Percentiles rank a stretch among this genome's conserved stretches.
phyloP scores from a whole-genome alignment of 1,284 basidiomycete genomes.

The Sanghuangporus baumii region DNA sequence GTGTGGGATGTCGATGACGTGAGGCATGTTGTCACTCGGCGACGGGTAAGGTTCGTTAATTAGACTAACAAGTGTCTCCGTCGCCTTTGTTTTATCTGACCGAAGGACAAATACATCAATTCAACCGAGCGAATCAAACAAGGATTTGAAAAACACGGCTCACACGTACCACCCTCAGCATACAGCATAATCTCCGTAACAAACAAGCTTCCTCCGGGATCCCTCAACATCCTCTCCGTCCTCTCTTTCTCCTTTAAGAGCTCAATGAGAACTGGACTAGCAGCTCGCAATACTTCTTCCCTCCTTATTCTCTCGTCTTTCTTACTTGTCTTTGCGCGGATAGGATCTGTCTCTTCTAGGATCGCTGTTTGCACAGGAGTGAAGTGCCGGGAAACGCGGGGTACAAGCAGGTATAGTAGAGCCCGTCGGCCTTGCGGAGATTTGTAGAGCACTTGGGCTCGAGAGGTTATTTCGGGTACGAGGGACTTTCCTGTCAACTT shows the following conservation, averaged over 20 bases:
- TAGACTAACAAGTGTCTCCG: conserved; percentile 50
- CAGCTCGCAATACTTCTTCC: conserved; percentile 63
- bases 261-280: conserved; percentile 62
- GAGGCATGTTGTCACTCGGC: conserved; percentile 39
- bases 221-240: conserved; percentile 50
- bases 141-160: neutral
- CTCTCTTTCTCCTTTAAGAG: conserved; percentile 58
- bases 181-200: conserved; percentile 77
- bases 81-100: conserved; percentile 65
- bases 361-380: conserved; percentile 69
- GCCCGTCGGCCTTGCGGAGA: conserved; percentile 68
- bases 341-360: conserved; percentile 66
- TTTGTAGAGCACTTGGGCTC: conserved; percentile 49
- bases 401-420: conserved; percentile 75
- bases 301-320: conserved; percentile 60
- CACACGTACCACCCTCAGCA: conserved; percentile 66
- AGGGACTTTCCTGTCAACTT: conserved; percentile 80
- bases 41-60: conserved; percentile 54
- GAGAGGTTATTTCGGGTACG: conserved; percentile 53
- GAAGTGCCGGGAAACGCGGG: conserved; percentile 75
- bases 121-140: neutral
- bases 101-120: neutral
- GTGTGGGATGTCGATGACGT: conserved; percentile 76
- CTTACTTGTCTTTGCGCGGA: conserved; percentile 68
- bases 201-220: conserved; percentile 74